Conservation (phyloP, 331 rosid genomes). For the Malus hybrid region DNA sequence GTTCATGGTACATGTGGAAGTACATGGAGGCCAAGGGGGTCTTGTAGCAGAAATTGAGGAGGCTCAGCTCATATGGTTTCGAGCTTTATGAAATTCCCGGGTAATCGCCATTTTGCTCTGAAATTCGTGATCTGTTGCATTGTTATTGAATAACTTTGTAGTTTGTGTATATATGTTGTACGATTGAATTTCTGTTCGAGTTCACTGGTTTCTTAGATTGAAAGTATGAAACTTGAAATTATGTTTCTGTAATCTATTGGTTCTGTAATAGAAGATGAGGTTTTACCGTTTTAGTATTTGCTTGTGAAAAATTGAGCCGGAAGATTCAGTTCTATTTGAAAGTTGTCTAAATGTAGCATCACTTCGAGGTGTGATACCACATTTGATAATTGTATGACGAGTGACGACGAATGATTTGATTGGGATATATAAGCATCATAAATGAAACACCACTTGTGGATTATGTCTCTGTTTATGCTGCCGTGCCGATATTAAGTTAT, state of each 20-base stretch:
- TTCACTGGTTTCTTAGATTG: neutral
- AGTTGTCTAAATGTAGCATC: neutral
- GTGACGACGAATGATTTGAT: neutral
- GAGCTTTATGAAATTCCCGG: neutral
- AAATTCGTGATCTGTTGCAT: neutral
- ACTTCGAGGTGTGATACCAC: neutral
- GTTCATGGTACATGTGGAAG: slow-evolving; percentile 79
- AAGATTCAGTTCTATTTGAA: neutral
- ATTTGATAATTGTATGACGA: neutral
- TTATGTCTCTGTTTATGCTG: neutral
- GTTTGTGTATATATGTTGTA: neutral
- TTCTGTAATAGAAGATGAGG: neutral
- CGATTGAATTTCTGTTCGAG: neutral
- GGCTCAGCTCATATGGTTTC: neutral
- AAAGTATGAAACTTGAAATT: neutral
- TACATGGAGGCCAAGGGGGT: slow-evolving; percentile 52
- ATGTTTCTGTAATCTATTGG: neutral
- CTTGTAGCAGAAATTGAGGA: neutral
- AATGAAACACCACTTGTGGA: neutral
- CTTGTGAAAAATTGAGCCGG: neutral
- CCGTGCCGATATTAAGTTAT: neutral
- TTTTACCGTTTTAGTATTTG: neutral
- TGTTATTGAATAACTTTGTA: neutral
- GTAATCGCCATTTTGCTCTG: neutral
- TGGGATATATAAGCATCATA: neutral